A percentile compares a stretch with the other conserved stretches of the same genome.
Evolutionary conservation across 371 early-diverging fungal species (phyloP).

Genomic region (Batkoa obscura): DNA sequence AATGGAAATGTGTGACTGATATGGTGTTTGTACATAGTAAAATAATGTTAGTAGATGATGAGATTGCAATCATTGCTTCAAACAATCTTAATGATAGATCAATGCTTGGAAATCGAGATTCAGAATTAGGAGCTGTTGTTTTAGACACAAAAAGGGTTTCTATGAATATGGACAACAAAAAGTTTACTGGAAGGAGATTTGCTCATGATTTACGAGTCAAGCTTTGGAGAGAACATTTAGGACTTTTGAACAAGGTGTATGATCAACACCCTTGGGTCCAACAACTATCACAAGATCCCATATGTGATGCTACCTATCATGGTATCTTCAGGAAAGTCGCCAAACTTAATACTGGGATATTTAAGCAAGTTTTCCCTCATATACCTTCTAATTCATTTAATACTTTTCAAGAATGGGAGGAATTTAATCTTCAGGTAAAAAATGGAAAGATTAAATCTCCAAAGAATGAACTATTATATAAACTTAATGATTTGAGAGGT

Average conservation of each 20-base stretch:
- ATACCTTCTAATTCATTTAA: background rate
- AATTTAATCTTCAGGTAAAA: background rate
- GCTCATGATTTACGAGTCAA: background rate
- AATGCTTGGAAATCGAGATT: background rate
- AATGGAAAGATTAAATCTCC: background rate
- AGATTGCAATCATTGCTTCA: conserved; percentile 57
- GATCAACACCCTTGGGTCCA: background rate
- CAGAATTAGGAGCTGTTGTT: background rate
- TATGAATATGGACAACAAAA: conserved; percentile 49
- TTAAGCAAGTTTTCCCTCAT: background rate
- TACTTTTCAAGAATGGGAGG: background rate
- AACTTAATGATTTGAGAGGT: background rate
- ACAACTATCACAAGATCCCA: background rate
- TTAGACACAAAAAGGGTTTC: conserved; percentile 45
- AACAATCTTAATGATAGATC: conserved; percentile 4
- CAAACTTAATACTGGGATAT: background rate
- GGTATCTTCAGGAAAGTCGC: background rate
- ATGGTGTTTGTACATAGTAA: conserved; percentile 79
- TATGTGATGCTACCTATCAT: background rate
- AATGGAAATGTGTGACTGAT: conserved; percentile 43
- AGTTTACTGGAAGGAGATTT: conserved; percentile 16
- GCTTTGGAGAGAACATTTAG: conserved; percentile 3
- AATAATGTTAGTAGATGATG: conserved; percentile 73
- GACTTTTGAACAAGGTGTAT: background rate
- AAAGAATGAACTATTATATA: background rate